phyloP scores from a whole-genome alignment of 176 grass and related monocot genomes.

The Echinochloa phyllopogon region DNA sequence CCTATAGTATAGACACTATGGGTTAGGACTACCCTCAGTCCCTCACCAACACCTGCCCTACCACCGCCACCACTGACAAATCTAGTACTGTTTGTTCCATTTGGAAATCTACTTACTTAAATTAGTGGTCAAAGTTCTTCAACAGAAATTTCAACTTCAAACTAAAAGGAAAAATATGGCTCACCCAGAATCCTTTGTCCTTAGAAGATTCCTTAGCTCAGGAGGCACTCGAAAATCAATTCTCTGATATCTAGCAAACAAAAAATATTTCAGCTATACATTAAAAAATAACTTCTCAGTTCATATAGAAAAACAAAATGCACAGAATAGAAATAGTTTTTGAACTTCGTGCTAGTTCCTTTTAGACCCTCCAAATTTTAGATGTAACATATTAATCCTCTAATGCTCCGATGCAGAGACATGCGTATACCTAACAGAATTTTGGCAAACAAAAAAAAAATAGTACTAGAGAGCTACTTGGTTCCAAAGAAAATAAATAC shows the following conservation, averaged over 20 bases:
- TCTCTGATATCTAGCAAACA: slow-evolving; percentile 78
- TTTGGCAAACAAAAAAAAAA: not conserved
- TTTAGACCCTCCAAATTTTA: slow-evolving; percentile 26
- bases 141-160: slow-evolving; percentile 6
- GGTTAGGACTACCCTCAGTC: too few species aligned
- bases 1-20: too few species aligned
- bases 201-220: slow-evolving; percentile 67
- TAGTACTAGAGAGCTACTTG: not conserved
- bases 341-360: not conserved
- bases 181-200: slow-evolving; percentile 55
- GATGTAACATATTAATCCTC: not conserved
- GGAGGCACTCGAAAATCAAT: slow-evolving; percentile 87
- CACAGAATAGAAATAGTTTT: not conserved
- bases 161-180: slow-evolving; percentile 44
- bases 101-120: not conserved
- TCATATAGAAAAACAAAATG: slow-evolving; percentile 9
- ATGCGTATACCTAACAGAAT: not conserved
- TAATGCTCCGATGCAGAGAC: not conserved
- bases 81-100: not conserved
- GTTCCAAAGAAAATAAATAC: not conserved
- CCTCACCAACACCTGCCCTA: too few species aligned
- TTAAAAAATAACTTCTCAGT: not conserved
- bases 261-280: slow-evolving; percentile 7
- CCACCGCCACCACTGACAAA: too few species aligned
- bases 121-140: slow-evolving; percentile 7